Evolutionary conservation across 495 filamentous ascomycete species (phyloP), one percentile per base, ranked within the genome.

Genomic region (Poronia punctata): DNA sequence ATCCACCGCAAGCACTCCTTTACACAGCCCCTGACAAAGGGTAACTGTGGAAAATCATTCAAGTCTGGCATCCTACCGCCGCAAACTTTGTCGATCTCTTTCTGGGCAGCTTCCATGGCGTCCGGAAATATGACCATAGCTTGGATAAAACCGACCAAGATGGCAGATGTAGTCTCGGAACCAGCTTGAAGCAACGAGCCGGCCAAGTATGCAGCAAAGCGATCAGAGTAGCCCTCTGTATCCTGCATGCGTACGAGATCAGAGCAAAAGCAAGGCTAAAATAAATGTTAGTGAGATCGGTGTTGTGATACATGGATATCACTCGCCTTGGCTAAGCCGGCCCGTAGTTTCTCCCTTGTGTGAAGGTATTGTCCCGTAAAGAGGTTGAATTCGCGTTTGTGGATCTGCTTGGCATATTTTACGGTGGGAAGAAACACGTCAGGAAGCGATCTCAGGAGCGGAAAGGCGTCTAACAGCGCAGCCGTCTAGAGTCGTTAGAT

Each of bases 1-100:
- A 67, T 50, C 76, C 75, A 79, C 24, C 76, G 61, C n/a, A 77
- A 52, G 11, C 56, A 60, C 46, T 77, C 72, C 46, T 75, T 73
- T 27, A 70, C 62, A 7, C 68, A 54, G 4, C 49, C 59, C 33
- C 22, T 28, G 9, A 68, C 60, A 43, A 76, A 79, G 2, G 69
- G 72, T 11, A 78, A 47, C 18, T 61, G 52, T 9, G 41, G 33
- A 25, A 62, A 50, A 48, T 78, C 71, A 5, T 56, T 54, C 44
- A 71, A 71, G 33, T 42, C 57, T 1, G 75, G 75, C 11, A 64
- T 45, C 0, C 71, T 54, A 25, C 61, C 60, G 5, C 51, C 48
- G 9, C 50, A 46, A 2, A 18, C 32, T 17, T 12, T 14, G 10
- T 30, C 37, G 12, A 40, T 3, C 26, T 40, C 37, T 8, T n/a